These are phyloP conservation scores for Capronia americana DNA, from an alignment of 2,329 filamentous ascomycete genomes.

Conservation along the genomic window DNA sequence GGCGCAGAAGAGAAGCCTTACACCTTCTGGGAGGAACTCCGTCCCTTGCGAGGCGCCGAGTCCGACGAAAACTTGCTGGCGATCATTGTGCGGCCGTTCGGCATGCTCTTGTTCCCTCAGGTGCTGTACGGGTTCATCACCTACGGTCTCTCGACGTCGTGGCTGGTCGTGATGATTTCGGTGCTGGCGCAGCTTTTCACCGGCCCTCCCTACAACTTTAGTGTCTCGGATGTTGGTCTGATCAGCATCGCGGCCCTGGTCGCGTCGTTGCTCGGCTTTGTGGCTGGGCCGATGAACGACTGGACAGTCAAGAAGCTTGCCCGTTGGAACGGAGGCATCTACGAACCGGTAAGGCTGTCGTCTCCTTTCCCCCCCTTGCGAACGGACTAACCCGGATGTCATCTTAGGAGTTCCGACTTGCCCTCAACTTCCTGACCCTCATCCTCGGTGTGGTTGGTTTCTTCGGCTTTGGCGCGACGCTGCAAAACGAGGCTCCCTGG, in stretches of 20 bases:
- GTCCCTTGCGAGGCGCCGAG: constrained; percentile 29
- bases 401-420: constrained; percentile 45
- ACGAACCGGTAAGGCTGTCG: constrained; percentile 43
- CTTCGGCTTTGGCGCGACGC: constrained; percentile 47
- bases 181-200: constrained; percentile 44
- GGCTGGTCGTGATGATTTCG: constrained; percentile 38
- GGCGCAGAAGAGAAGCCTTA: constrained; percentile 31
- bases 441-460: constrained; percentile 41
- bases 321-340: constrained; percentile 50
- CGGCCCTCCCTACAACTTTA: constrained; percentile 44
- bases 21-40: constrained; percentile 31
- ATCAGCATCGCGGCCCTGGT: constrained; percentile 32
- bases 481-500: constrained; percentile 30
- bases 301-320: constrained; percentile 47
- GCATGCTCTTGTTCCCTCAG: constrained; percentile 44
- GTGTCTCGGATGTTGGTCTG: constrained; percentile 40
- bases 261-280: constrained; percentile 24
- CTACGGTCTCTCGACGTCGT: constrained; percentile 33
- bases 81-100: constrained; percentile 43
- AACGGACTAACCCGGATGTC: neutral
- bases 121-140: constrained; percentile 44
- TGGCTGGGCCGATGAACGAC: constrained; percentile 43
- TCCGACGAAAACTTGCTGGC: constrained; percentile 35
- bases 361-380: no score
- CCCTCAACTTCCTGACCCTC: constrained; percentile 29